Evolutionary conservation across 768 basidiomycete genomes (phyloP), one percentile per base, ranked within the genome.

Genomic region (Phlegmacium glaucopus): DNA sequence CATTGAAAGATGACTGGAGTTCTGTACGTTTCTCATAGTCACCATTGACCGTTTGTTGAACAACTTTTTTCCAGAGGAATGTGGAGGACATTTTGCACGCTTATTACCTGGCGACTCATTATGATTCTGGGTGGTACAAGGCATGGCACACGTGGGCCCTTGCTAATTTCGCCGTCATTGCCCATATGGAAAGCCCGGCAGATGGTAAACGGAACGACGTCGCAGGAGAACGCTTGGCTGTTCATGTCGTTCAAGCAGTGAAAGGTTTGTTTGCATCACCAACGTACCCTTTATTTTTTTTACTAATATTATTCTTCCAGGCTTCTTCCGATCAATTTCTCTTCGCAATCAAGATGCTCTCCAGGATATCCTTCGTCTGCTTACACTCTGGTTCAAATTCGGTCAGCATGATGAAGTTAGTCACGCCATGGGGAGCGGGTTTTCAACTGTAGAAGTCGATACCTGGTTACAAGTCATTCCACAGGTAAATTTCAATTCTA

Each of bases 121-220:
- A 90, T 54, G 95, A 98, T 63, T 82, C 87, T 4, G 75, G 78
- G n/a, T 99, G 96, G 96, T 97, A 97, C 68, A 97, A 99, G 63
- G 96, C 95, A 13, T 98, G 94, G 94, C 96, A 99, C 60, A 93
- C 92, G 1, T 99, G 94, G 93, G 95, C 96, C 2, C 72, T 98
- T 44, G 87, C 94, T 3, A 97, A 98, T 65, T 94, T 96, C 54
- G 93, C 97, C 46, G 91, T 97, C 52, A 83, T 98, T 51, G 76
- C 79, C 22, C 80, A 87, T 57, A 71, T 95, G 58, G 93, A 95
- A 62, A 77, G 69, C 36, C 82, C 82, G 58, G 69, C 65, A 27
- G 79, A 82, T 50, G 74, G 70, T 39, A 77, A 77, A 48, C 69
- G 72, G 16, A 65, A 71, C 9, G 85, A 88, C 45, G 61, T 86